phyloP scores from a whole-genome alignment of 2,329 filamentous ascomycete genomes.

The Gnomoniopsis smithogilvyi region DNA sequence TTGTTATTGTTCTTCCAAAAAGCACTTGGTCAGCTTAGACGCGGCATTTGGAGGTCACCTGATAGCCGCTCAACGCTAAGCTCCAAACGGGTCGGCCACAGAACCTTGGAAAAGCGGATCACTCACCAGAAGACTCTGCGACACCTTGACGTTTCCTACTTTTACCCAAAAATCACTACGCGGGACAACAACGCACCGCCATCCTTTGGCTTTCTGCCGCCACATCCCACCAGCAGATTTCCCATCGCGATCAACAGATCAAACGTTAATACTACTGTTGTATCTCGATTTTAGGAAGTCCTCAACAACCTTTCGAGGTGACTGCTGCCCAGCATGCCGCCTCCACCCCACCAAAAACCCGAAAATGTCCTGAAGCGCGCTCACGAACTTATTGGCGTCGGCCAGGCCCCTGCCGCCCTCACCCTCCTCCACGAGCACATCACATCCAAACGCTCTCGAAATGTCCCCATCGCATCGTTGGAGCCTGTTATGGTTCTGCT shows the following conservation, averaged over 20 bases:
- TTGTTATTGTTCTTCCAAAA: neutral
- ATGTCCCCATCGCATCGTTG: slow-evolving; percentile 91
- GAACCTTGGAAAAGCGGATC: neutral
- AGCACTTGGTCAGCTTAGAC: neutral
- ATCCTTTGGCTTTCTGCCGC: neutral
- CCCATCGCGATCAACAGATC: neutral
- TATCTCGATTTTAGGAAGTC: neutral
- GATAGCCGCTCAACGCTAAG: neutral
- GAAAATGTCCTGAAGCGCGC: slow-evolving; percentile 99
- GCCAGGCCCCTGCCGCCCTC: slow-evolving; percentile 87
- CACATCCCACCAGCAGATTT: neutral
- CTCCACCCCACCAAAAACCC: slow-evolving; percentile 93
- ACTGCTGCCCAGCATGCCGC: slow-evolving; percentile 55
- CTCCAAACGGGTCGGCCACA: neutral
- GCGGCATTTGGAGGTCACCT: neutral
- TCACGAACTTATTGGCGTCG: slow-evolving; percentile 97
- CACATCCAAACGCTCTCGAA: slow-evolving; percentile 95
- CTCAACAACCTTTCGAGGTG: slow-evolving; percentile 3
- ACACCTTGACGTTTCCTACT: neutral
- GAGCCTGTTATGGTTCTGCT: slow-evolving; percentile 99
- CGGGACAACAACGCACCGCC: neutral
- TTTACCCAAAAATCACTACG: neutral
- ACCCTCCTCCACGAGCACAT: slow-evolving; percentile 98
- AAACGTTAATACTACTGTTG: neutral
- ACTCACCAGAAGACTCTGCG: too few relatives aligned